Evolutionary conservation across 1,139 yeast species (phyloP).

Genomic region (Saccharomyces pastorianus): DNA sequence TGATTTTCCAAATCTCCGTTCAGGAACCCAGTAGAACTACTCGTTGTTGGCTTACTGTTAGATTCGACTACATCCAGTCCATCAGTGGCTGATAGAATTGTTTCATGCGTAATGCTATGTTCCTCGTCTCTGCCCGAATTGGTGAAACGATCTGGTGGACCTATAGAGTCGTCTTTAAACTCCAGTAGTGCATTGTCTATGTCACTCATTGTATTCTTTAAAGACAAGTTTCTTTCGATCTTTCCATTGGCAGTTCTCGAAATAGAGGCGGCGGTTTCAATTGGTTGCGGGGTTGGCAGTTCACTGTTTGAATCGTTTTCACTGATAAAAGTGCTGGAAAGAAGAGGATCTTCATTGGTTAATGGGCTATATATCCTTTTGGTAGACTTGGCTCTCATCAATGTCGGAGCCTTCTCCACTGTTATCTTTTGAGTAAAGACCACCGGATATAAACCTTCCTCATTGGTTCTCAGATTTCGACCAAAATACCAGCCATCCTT

Average conservation of each 20-base stretch:
- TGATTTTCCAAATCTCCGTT: not conserved
- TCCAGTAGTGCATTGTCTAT: slow-evolving; percentile 81
- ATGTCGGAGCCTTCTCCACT: slow-evolving; percentile 38
- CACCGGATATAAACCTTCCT: slow-evolving; percentile 85
- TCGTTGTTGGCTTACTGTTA: slow-evolving; percentile 3
- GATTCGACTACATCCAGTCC: slow-evolving; percentile 10
- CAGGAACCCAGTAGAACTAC: slow-evolving; percentile 2
- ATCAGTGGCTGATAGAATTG: slow-evolving; percentile 12
- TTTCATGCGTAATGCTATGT: slow-evolving; percentile 9
- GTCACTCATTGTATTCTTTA: slow-evolving; percentile 61
- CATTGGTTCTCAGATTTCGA: slow-evolving; percentile 59
- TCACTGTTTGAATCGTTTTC: slow-evolving; percentile 11
- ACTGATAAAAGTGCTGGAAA: slow-evolving; percentile 6
- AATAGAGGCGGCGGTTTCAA: slow-evolving; percentile 19
- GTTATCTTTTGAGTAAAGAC: slow-evolving; percentile 59
- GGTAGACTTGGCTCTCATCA: slow-evolving; percentile 38
- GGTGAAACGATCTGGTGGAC: not conserved
- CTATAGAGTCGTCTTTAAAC: slow-evolving; percentile 35
- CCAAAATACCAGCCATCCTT: slow-evolving; percentile 99
- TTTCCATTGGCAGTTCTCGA: slow-evolving; percentile 5
- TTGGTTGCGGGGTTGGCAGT: slow-evolving; percentile 20
- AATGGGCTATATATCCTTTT: slow-evolving; percentile 14
- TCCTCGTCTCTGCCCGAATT: not conserved
- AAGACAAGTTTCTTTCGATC: slow-evolving; percentile 30
- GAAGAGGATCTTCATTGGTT: slow-evolving; percentile 7